Evolutionary conservation across 805 yeast genomes (phyloP).

Genomic region (Yarrowia keelungensis): DNA sequence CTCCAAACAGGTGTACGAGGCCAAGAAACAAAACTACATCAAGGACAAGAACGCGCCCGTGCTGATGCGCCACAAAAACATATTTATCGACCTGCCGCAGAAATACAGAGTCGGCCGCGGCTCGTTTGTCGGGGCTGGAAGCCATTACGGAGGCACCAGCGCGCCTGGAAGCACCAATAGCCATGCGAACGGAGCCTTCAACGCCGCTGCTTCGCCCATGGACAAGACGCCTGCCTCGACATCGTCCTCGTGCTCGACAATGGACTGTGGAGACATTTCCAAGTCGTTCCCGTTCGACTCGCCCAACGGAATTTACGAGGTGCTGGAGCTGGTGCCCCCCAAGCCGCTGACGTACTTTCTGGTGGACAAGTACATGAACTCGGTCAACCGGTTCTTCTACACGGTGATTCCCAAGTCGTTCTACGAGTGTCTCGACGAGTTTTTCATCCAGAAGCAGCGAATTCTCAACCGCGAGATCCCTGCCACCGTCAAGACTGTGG

Average conservation of each 20-base stretch:
- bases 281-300: constrained; percentile 37
- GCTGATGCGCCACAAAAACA: constrained; percentile 33
- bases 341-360: constrained; percentile 32
- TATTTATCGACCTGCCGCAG: constrained; percentile 29
- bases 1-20: constrained; percentile 36
- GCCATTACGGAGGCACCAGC: constrained; percentile 22
- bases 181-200: neutral
- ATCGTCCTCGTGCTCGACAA: constrained; percentile 23
- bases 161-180: constrained; percentile 23
- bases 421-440: constrained; percentile 32
- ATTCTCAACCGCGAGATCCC: constrained; percentile 35
- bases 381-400: constrained; percentile 37
- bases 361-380: constrained; percentile 37
- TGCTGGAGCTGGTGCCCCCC: constrained; percentile 34
- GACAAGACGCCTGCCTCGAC: constrained; percentile 27
- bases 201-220: constrained; percentile 27
- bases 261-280: constrained; percentile 29
- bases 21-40: constrained; percentile 37
- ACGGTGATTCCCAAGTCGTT: constrained; percentile 37
- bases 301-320: constrained; percentile 29
- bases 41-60: constrained; percentile 36
- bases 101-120: constrained; percentile 25
- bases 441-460: constrained; percentile 34
- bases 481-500: constrained; percentile 13
- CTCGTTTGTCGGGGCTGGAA: constrained; percentile 26